Conservation (phyloP, 768 basidiomycete species). For the Cystobasidium ongulense region DNA sequence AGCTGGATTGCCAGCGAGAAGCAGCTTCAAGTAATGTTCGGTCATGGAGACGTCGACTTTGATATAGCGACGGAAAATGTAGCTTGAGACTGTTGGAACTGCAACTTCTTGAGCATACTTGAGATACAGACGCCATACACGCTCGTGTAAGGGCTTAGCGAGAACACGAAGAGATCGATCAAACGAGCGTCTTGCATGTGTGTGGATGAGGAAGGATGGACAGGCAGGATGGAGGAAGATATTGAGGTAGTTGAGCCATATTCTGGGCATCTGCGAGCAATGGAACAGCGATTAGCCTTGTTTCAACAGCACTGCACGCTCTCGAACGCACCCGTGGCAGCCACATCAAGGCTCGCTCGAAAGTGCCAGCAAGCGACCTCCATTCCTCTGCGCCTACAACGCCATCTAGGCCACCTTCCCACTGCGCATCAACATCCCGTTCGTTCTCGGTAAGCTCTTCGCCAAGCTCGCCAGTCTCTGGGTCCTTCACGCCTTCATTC, state of each 20-base stretch:
- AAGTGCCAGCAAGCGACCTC: conserved; percentile 74
- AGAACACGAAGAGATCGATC: conserved; percentile 89
- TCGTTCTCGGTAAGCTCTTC: conserved; percentile 37
- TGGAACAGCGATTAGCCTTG: neutral
- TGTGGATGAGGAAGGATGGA: conserved; percentile 70
- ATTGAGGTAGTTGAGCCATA: conserved; percentile 90
- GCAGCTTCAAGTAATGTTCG: conserved; percentile 47
- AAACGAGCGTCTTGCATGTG: conserved; percentile 86
- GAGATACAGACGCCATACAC: conserved; percentile 87
- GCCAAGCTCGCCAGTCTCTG: conserved; percentile 56
- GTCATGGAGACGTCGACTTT: conserved; percentile 49
- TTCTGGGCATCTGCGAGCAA: conserved; percentile 63
- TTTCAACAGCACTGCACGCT: neutral
- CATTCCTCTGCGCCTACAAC: conserved; percentile 95
- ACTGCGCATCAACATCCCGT: conserved; percentile 43
- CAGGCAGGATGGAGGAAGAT: conserved; percentile 82
- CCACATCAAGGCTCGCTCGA: conserved; percentile 92
- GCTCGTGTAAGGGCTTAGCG: conserved; percentile 79
- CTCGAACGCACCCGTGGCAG: conserved; percentile 65
- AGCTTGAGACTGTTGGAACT: conserved; percentile 17
- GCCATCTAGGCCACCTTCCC: conserved; percentile 77
- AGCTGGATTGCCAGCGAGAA: conserved; percentile 49
- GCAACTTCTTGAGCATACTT: conserved; percentile 59
- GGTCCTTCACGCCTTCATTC: conserved; percentile 77
- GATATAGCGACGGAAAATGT: conserved; percentile 81